Base-by-base conservation (phyloP, 331 rosid species). In the Quercus tomentella region DNA sequence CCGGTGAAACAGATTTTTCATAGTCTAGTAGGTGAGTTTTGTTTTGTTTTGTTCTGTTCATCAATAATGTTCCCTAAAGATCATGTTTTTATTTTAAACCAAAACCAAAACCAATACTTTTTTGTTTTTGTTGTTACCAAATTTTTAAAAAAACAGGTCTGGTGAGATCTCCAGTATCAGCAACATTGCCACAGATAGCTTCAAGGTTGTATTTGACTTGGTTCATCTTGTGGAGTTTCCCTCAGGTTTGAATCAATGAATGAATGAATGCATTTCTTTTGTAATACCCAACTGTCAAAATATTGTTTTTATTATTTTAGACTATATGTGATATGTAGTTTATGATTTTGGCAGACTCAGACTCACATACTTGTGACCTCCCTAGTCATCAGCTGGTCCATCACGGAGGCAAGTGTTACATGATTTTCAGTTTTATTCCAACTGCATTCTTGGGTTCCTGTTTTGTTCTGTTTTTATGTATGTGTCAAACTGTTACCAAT, bases 201-300 rank as follows among this genome's bases (percentile, higher is more conserved):
- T 95, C 98, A 37, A 89, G 98, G 76, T 51, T 95, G 86, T 95
- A 73, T 83, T 70, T 95, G 77, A 35, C 83, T 23, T 95, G 99
- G 99, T 94, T 94, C 45, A 86, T 95, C 84, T 77, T 95, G 79
- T 93, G 94, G 94, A 95, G 98, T 86, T 91, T 91, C 80, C 94
- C 99, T 74, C 93, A 91, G 98, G 99, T 93, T 41, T 16, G 57
- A 41, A 41, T 41, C 45, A 41, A 41, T 41, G 45, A 37, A 37
- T 45, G 54, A 22, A 33, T 22, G 26, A 17, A 55, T 61, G 41
- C 22, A 56, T 10, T 20, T 23, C 55, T 73, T 37, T 26, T 3
- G 2, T 22, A 30, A 4, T 45, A 52, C 58, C 70, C 58, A 18
- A 22, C 21, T 81, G 16, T 9, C 18, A 54, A 66, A 6, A 60